Evolutionary conservation across 352 stramenopile species (phyloP), one percentile per base, ranked within the genome.

Genomic region (Phytophthora chlamydospora): DNA sequence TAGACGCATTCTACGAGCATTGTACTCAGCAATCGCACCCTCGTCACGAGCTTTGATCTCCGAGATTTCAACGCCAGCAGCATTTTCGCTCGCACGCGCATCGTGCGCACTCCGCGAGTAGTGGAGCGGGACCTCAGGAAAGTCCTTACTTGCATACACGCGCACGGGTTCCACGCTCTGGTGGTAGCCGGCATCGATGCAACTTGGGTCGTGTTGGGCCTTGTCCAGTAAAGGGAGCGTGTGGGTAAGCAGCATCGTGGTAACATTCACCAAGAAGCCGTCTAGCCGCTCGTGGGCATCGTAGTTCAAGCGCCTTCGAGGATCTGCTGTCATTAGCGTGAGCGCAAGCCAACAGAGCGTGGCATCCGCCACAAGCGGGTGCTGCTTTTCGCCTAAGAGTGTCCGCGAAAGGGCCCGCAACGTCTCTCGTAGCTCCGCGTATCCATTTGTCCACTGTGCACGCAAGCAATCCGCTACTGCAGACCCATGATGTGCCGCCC

Each of bases 251-350:
- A 91, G 52, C 38, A 78, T 77, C 2, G 71, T 71, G 2, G 62
- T 80, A 36, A 93, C 47, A 60, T 93, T 93, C 31, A 89, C 75
- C 41, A 93, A 58, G 31, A 91, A 80, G 2, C 84, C 84, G 45
- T 93, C 84, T 39, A 89, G 65, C 17, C 75, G 62, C 51, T 89
- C 76, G 36, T 80, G 75, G 19, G 57, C 68, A 42, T 83, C 71
- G 31, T 76, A 78, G 33, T 71, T 80, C 54, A 85, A 70, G 11
- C 75, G 74, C 6, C 74, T 64, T 45, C 71, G 73, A n/a, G 72
- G 68, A 55, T 80, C 72, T n/a, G 73, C 73, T 8, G 74, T 76
- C 48, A 76, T 63, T 61, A 77, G 66, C 13, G 75, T 75, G 34
- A 77, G 63, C 11, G 66, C 71, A 17, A 92, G 58, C 77, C 80